Conservation (phyloP, 805 yeast species). For the Nakazawaea holstii region DNA sequence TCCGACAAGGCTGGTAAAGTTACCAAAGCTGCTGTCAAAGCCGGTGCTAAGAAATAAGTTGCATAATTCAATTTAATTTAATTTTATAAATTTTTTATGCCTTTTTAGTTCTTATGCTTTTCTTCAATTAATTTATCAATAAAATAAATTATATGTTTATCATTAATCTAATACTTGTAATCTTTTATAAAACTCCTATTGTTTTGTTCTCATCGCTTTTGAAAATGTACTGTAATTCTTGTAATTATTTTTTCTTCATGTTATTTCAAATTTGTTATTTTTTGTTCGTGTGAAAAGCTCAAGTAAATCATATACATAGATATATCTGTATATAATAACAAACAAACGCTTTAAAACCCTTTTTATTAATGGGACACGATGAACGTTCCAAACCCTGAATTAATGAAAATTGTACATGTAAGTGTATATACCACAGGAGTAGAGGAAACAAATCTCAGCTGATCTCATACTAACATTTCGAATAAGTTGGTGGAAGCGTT, state of each 20-base stretch:
- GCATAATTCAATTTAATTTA: slow-evolving; percentile 10
- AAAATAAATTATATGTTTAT: background rate
- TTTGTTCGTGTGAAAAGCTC: no score
- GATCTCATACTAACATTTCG: background rate
- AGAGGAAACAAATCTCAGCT: no score
- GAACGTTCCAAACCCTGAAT: background rate
- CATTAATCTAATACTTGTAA: no score
- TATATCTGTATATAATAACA: no score
- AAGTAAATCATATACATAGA: no score
- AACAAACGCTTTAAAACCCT: no score
- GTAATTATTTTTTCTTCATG: no score
- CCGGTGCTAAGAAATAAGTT: slow-evolving; percentile 59
- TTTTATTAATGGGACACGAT: background rate
- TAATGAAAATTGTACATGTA: background rate
- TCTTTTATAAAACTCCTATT: no score
- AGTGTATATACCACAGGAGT: no score
- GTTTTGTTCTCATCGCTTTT: no score
- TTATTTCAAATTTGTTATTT: no score
- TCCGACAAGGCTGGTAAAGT: slow-evolving; percentile 85
- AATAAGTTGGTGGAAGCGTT: slow-evolving; percentile 32
- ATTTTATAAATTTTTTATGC: background rate
- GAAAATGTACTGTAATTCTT: no score
- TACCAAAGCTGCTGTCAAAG: slow-evolving; percentile 92
- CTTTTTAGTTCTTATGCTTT: slow-evolving; percentile 1
- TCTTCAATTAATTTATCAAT: slow-evolving; percentile 1